phyloP scores from a whole-genome alignment of 805 yeast genomes.

The Kazachstania martiniae region DNA sequence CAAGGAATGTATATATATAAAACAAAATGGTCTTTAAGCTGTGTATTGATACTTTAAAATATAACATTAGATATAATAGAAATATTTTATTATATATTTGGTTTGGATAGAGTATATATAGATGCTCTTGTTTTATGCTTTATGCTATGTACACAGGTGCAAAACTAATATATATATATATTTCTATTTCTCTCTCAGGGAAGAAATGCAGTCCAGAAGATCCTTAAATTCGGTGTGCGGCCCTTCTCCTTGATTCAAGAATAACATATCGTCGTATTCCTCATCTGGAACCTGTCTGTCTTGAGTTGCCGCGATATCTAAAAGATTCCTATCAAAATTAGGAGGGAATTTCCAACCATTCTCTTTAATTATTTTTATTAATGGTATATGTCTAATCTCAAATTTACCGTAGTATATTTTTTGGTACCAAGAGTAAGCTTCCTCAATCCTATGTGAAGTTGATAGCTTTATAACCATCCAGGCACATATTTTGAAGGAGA shows the following conservation, averaged over 20 bases:
- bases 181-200: neutral
- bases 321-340: slow-evolving; percentile 8
- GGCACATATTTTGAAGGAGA: slow-evolving; percentile 19
- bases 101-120: no score
- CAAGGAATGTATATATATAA: no score
- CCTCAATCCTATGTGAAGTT: slow-evolving; percentile 8
- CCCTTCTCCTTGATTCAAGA: no score
- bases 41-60: no score
- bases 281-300: neutral
- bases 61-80: no score
- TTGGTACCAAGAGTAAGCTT: slow-evolving; percentile 22
- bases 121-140: no score
- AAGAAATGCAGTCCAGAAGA: no score
- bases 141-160: no score
- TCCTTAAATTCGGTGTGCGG: no score
- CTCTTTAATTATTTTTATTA: slow-evolving; percentile 11
- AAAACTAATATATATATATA: no score
- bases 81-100: no score
- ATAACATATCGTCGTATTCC: neutral
- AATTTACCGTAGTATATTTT: slow-evolving; percentile 17
- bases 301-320: neutral
- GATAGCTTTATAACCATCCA: slow-evolving; percentile 17
- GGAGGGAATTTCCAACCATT: slow-evolving; percentile 21
- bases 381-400: slow-evolving; percentile 11
- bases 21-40: no score